phyloP scores from a whole-genome alignment of 345 rosid genomes.

The Populus alba region DNA sequence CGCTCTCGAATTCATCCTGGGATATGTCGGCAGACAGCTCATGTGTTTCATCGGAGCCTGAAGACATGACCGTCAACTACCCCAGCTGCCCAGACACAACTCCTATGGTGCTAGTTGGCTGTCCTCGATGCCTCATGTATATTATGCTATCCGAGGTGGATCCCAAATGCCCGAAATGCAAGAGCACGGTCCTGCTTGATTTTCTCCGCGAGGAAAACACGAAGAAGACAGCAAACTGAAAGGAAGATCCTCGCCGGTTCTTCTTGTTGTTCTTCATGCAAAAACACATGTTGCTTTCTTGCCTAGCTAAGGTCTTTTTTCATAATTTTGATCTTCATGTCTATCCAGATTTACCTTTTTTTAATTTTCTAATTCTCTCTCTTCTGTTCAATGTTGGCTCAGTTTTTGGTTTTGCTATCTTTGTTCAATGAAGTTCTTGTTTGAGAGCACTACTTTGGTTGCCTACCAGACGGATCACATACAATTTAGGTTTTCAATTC shows the following conservation, averaged over 20 bases:
- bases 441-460: neutral
- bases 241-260: neutral
- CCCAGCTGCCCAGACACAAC: slow-evolving; percentile 17
- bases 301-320: neutral
- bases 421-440: neutral
- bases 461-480: neutral
- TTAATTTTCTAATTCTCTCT: neutral
- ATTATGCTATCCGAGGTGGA: slow-evolving; percentile 52
- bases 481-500: neutral
- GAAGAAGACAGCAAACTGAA: neutral
- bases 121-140: slow-evolving; percentile 61
- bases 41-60: slow-evolving; percentile 42
- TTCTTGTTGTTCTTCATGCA: neutral
- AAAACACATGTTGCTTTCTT: neutral
- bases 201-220: neutral
- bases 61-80: slow-evolving; percentile 3
- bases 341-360: neutral
- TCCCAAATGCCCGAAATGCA: slow-evolving; percentile 59
- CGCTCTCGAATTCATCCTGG: slow-evolving; percentile 21
- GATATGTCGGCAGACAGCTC: slow-evolving; percentile 37
- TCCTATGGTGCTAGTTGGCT: slow-evolving; percentile 51
- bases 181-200: slow-evolving; percentile 53
- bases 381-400: neutral
- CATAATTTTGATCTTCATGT: neutral
- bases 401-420: neutral